Conservation (phyloP, 2,329 filamentous ascomycete species). For the Aurifilum marmelostoma region DNA sequence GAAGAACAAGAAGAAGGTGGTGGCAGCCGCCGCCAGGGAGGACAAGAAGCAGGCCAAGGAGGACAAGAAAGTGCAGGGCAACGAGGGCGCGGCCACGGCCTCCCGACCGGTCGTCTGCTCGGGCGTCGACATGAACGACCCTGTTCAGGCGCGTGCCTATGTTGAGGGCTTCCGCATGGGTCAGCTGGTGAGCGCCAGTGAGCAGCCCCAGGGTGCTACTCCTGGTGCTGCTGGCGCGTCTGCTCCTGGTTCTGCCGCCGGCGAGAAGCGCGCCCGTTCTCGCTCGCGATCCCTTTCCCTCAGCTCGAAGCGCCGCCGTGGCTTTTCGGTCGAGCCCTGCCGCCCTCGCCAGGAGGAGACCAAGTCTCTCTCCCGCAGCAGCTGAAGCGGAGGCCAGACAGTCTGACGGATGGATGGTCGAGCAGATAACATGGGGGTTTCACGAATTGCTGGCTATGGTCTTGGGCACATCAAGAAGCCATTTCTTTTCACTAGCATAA, state of each 20-base stretch:
- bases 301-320: background rate
- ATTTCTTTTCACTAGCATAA: background rate
- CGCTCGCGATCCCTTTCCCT: background rate
- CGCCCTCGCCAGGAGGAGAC: background rate
- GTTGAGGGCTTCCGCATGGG: slow-evolving; percentile 33
- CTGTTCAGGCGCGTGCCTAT: slow-evolving; percentile 30
- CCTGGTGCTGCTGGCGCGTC: background rate
- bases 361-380: too few species aligned
- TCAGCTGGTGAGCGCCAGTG: slow-evolving; percentile 10
- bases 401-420: background rate
- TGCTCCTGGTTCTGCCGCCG: background rate
- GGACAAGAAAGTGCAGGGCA: background rate
- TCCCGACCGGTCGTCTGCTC: background rate
- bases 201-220: background rate
- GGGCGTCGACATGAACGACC: slow-evolving; percentile 25
- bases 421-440: too few species aligned
- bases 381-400: too few species aligned
- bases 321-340: background rate
- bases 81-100: background rate
- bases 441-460: background rate
- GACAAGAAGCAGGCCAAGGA: too few species aligned
- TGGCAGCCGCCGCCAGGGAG: too few species aligned
- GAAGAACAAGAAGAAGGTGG: background rate
- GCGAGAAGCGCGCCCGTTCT: background rate
- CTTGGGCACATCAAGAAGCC: background rate